Base-by-base conservation (phyloP, 768 basidiomycete species). In the Pulveroboletus sp. region DNA sequence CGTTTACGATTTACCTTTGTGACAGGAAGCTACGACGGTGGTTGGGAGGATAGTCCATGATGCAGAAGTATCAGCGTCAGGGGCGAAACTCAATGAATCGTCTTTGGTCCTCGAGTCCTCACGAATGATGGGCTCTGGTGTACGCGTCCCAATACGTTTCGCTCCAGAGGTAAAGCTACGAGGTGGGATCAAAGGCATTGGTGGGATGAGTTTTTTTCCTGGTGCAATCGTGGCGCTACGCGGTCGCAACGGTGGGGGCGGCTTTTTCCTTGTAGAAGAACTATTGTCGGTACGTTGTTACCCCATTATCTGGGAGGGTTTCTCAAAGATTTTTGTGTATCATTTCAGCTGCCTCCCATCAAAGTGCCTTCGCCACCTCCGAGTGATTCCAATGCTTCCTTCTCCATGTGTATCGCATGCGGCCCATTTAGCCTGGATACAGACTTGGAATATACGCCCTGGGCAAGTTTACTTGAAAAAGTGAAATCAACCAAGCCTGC, bases 211-310 rank as follows among this genome's bases (percentile, higher is more conserved):
- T 1, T 63, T 98, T 35, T 98, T 94, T 62, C 92, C 94, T 5
- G 97, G 97, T 4, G 84, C 84, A 24, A 81, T 98, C 43, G 86
- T 86, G 2, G 93, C 87, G 0, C 61, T 97, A 27, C 89, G 82
- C 52, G 97, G 97, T 0, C 81, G 79, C 64, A 98, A 98, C 66
- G 93, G 94, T 1, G 90, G 93, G 2, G 94, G 90, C 6, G 87
- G 84, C 3, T 83, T 83, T 71, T 98, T 97, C 62, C 74, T 82
- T 10, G 94, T 87, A 0, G 80, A 81, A 21, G 93, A 97, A 59
- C 73, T 95, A 9, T 66, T 97, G 32, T 71, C 82, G 55, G 95
- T 97, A 62, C 64, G 87, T 70, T 23, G 13, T 37, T 5, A 9
- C 29, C 6, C 21, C 3, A 16, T 13, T 42, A 23, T 33, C 25